Evolutionary conservation across 768 basidiomycete species (phyloP), one percentile per base, ranked within the genome.

Genomic region (Cubamyces lactineus): DNA sequence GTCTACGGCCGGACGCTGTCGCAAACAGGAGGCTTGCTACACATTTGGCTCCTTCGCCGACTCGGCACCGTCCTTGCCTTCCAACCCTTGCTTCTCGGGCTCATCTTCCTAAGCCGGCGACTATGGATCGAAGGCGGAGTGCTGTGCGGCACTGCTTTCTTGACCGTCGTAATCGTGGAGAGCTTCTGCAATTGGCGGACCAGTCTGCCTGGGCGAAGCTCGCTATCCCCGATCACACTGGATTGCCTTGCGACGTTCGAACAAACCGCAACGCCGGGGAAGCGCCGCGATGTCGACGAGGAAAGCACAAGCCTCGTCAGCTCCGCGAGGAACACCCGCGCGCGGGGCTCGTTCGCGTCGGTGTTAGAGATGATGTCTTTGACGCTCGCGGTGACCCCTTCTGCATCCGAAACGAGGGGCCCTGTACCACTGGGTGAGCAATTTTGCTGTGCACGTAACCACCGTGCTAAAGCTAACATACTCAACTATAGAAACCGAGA

Each of bases 351-450:
- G 3, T 88, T 91, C 78, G 89, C 90, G 5, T 88, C 87, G 41
- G 88, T 93, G 51, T 77, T 93, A 61, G 90, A 92, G 70, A 90
- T 93, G 88, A 91, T 93, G 87, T 86, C 87, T 62, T 67, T 85
- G 58, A 91, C 89, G 17, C 77, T 92, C 43, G 89, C 90, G 5
- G 88, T 91, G 7, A 83, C 83, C 78, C 90, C 90, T 3, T 82
- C 86, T 3, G 76, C 80, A 11, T 80, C 82, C 21, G 79, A 80
- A 43, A 72, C 77, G 51, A 79, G 82, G 54, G 87, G 88, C 5
- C 80, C 87, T 54, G 78, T 91, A 38, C 87, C 91, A 38, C 78
- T 92, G 55, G 77, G 89, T 90, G 74, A 71, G 87, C 13, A 24
- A 30, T n/a, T 7, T 28, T 28, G 42, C 17, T 28, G 4, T 15